Evolutionary conservation across 2,329 filamentous ascomycete species (phyloP).

Genomic region (Orbilia javanica): DNA sequence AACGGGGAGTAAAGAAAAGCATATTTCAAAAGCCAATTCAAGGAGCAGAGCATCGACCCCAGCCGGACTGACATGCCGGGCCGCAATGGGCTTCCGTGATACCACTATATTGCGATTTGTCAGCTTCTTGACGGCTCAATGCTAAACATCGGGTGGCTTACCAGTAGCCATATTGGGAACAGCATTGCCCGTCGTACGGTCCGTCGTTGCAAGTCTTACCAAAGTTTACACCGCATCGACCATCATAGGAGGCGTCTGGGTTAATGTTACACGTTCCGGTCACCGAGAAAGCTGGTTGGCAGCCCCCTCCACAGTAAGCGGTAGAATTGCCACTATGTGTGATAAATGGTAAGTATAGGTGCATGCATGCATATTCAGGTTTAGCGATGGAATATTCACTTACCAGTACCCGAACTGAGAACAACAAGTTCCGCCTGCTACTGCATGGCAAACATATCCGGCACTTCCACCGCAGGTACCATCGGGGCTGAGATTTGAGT

Average conservation of each 20-base stretch:
- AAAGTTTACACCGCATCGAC: conserved; percentile 42
- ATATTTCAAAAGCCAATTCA: conserved; percentile 12
- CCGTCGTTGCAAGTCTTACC: conserved; percentile 55
- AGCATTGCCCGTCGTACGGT: conserved; percentile 61
- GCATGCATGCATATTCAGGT: neutral
- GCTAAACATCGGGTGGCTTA: neutral
- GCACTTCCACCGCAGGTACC: conserved; percentile 65
- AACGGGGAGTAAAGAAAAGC: neutral
- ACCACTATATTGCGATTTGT: conserved; percentile 47
- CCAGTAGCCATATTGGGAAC: conserved; percentile 64
- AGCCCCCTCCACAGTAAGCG: conserved; percentile 57
- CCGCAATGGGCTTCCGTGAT: conserved; percentile 52
- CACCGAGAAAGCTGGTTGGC: conserved; percentile 56
- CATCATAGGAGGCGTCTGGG: conserved; percentile 43
- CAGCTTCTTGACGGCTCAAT: neutral
- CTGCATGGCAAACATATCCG: conserved; percentile 65
- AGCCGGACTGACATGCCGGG: conserved; percentile 55
- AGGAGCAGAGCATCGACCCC: conserved; percentile 38
- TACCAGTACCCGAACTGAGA: conserved; percentile 67
- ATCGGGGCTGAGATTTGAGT: conserved; percentile 63
- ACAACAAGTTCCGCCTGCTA: conserved; percentile 66
- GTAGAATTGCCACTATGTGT: conserved; percentile 54
- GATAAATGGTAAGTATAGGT: neutral
- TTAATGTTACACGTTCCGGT: conserved; percentile 47
- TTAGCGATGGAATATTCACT: conserved; percentile 37